Conservation (phyloP, 495 filamentous ascomycete genomes). For the Aspergillus heteromorphus region DNA sequence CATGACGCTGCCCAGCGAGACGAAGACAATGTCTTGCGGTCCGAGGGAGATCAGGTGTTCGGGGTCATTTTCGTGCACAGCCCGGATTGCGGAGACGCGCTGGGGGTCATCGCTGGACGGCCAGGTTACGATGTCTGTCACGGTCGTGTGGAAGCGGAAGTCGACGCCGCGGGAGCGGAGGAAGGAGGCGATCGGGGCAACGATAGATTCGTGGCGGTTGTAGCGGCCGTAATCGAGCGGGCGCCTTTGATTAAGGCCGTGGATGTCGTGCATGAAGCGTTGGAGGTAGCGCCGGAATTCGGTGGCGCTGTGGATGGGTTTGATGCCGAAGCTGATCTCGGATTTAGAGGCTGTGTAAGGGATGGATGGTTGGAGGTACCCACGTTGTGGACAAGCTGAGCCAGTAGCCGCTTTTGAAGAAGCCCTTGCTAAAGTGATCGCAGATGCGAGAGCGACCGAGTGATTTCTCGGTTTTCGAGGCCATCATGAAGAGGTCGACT, state of each 20-base stretch:
- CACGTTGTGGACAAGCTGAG: conserved; percentile 32
- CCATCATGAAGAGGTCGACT: conserved; percentile 27
- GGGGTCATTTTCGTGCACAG: conserved; percentile 2
- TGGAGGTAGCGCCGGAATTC: conserved; percentile 28
- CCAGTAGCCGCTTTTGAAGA: conserved; percentile 40
- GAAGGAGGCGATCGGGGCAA: conserved; percentile 32
- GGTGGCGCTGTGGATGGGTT: conserved; percentile 36
- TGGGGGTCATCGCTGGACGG: conserved; percentile 4
- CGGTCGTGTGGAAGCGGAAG: conserved; percentile 33
- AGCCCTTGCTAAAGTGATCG: conserved; percentile 29
- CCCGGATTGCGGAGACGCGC: conserved; percentile 6
- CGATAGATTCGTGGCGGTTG: conserved; percentile 38
- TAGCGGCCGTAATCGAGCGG: conserved; percentile 27
- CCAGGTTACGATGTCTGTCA: conserved; percentile 22
- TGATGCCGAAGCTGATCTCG: conserved; percentile 29
- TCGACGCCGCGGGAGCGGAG: conserved; percentile 37
- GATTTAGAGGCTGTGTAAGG: not conserved
- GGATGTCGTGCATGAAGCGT: conserved; percentile 22
- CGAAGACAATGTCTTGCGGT: conserved; percentile 28
- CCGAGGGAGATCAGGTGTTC: conserved; percentile 13
- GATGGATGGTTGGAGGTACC: not conserved
- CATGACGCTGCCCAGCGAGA: conserved; percentile 23
- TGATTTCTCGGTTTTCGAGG: conserved; percentile 24
- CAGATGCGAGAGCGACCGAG: conserved; percentile 30
- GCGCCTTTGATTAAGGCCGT: conserved; percentile 20